Conservation (phyloP, 2,329 filamentous ascomycete genomes). For the Hypoxylon sp. region DNA sequence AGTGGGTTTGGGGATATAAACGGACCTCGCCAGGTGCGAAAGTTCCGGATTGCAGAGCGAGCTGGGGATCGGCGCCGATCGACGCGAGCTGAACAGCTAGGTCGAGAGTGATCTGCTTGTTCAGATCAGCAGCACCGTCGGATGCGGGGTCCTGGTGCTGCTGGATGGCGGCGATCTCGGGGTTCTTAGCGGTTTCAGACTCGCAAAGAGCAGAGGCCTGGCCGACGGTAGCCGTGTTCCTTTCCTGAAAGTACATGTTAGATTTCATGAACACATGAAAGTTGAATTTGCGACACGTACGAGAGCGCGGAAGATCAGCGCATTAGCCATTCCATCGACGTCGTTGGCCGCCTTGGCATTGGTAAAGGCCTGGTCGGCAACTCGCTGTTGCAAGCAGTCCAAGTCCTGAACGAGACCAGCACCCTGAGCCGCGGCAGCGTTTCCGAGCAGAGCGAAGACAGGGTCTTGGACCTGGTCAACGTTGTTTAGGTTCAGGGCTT, state of each 20-base stretch:
- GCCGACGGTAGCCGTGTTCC: conserved; percentile 71
- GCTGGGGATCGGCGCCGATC: conserved; percentile 72
- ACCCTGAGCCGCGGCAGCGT: conserved; percentile 63
- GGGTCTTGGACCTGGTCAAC: conserved; percentile 51
- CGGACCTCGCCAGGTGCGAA: conserved; percentile 71
- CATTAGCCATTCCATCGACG: conserved; percentile 66
- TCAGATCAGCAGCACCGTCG: conserved; percentile 65
- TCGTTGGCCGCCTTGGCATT: conserved; percentile 68
- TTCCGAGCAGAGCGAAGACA: conserved; percentile 57
- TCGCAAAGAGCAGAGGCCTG: conserved; percentile 69
- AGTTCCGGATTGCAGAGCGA: conserved; percentile 72
- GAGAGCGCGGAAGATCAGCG: conserved; percentile 67
- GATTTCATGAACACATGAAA: neutral
- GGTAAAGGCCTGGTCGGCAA: conserved; percentile 71
- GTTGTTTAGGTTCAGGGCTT: conserved; percentile 52
- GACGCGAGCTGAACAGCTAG: conserved; percentile 71
- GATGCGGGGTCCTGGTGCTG: conserved; percentile 79
- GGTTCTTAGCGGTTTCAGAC: conserved; percentile 68
- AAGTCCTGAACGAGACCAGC: conserved; percentile 56
- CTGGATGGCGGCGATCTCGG: conserved; percentile 72
- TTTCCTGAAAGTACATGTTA: conserved; percentile 57
- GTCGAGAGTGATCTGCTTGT: conserved; percentile 72
- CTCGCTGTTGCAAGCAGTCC: conserved; percentile 62
- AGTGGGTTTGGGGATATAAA: conserved; percentile 44
- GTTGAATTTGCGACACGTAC: conserved; percentile 67